These are phyloP conservation scores for Panus rudis DNA, from an alignment of 768 basidiomycete species.

Conservation along the genomic window DNA sequence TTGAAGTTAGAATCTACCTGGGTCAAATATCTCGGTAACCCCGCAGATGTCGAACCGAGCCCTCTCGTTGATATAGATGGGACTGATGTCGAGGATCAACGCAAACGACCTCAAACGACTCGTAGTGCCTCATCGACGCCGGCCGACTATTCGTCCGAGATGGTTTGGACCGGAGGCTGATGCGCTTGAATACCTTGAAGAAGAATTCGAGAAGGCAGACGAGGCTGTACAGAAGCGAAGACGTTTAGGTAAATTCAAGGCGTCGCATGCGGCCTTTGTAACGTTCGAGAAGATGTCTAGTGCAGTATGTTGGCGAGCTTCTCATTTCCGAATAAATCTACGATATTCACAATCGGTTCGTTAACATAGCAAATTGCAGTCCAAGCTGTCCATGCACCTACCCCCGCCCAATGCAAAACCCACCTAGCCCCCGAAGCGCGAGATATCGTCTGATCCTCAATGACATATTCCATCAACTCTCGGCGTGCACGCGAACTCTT, in stretches of 20 bases:
- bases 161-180: conserved; percentile 80
- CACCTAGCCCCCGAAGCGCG: conserved; percentile 86
- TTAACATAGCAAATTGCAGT: conserved; percentile 76
- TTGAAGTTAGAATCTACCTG: conserved; percentile 77
- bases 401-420: conserved; percentile 60
- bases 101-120: conserved; percentile 48
- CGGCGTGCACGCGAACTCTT: conserved; percentile 63
- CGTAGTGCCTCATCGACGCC: conserved; percentile 65
- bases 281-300: conserved; percentile 96
- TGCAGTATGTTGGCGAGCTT: conserved; percentile 50
- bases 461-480: conserved; percentile 55
- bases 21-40: conserved; percentile 91
- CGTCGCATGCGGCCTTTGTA: conserved; percentile 88
- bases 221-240: conserved; percentile 75
- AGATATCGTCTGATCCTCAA: conserved; percentile 92
- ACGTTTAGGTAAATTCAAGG: conserved; percentile 63
- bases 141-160: conserved; percentile 69
- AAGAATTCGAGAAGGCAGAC: conserved; percentile 73
- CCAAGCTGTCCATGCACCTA: conserved; percentile 73
- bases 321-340: neutral
- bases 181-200: conserved; percentile 82
- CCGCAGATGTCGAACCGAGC: conserved; percentile 46
- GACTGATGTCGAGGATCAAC: conserved; percentile 46
- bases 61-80: conserved; percentile 43
- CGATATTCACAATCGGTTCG: neutral